These are phyloP conservation scores for Maudiozyma saulgeensis DNA, from an alignment of 805 yeast genomes.

Conservation along the genomic window DNA sequence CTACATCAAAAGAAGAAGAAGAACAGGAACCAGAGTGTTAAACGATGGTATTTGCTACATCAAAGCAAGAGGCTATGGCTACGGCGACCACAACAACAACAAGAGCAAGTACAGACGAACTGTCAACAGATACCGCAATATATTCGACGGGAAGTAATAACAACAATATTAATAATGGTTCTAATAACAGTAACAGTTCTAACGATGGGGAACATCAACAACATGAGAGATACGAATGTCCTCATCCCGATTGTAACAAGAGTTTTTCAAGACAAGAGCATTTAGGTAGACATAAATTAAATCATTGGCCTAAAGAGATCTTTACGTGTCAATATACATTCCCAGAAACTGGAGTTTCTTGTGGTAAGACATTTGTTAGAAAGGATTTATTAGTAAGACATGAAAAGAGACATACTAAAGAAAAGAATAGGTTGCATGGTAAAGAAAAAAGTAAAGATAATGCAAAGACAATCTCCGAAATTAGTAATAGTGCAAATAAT, in stretches of 20 bases:
- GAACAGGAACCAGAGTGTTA: no score
- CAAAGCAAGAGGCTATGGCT: no score
- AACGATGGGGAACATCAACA: neutral
- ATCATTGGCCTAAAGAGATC: conserved; percentile 45
- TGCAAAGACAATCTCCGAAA: neutral
- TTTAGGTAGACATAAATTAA: conserved; percentile 50
- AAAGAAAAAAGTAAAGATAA: neutral
- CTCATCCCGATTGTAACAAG: conserved; percentile 44
- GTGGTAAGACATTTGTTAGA: conserved; percentile 54
- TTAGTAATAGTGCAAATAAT: neutral
- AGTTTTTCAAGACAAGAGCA: conserved; percentile 53
- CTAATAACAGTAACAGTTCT: neutral
- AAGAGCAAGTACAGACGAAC: no score
- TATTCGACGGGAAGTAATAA: no score
- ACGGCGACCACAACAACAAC: no score
- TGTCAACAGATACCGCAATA: no score
- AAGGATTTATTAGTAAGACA: conserved; percentile 44
- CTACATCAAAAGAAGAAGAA: no score
- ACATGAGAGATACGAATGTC: conserved; percentile 28
- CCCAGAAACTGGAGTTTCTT: conserved; percentile 27
- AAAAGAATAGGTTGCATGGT: conserved; percentile 2
- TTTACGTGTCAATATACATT: conserved; percentile 35
- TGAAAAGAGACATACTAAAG: conserved; percentile 32
- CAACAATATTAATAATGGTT: neutral
- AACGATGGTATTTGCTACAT: no score